phyloP scores from a whole-genome alignment of 1,139 yeast genomes.

The Torulaspora globosa region DNA sequence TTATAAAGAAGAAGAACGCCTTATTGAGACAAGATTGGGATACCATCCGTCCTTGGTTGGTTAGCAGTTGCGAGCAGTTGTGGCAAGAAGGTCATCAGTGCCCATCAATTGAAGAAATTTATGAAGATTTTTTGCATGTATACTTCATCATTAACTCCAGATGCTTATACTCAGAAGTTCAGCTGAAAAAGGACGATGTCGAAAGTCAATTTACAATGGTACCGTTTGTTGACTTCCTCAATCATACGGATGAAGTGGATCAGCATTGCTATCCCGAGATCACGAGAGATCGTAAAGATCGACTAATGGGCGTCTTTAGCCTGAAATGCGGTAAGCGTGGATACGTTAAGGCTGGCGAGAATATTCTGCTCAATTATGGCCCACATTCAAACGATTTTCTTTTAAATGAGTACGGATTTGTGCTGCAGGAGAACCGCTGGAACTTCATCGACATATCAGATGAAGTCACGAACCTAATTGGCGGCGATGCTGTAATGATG shows the following conservation, averaged over 20 bases:
- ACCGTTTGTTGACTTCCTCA: conserved; percentile 84
- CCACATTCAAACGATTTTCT: conserved; percentile 81
- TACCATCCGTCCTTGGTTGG: conserved; percentile 19
- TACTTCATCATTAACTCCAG: conserved; percentile 91
- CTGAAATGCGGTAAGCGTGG: conserved; percentile 25
- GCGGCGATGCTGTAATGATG: conserved; percentile 38
- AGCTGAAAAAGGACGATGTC: conserved; percentile 42
- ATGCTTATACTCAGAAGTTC: conserved; percentile 74
- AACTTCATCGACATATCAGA: conserved; percentile 63
- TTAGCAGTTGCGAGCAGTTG: conserved; percentile 24
- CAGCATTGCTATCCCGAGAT: conserved; percentile 30
- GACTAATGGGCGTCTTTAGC: conserved; percentile 25
- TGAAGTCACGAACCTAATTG: conserved; percentile 40
- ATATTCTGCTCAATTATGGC: conserved; percentile 74
- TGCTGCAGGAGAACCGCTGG: conserved; percentile 55
- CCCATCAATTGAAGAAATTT: conserved; percentile 26
- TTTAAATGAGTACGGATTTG: conserved; percentile 83
- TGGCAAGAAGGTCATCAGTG: not conserved
- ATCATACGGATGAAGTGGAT: conserved; percentile 55
- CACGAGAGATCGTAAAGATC: conserved; percentile 15
- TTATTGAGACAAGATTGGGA: conserved; percentile 29
- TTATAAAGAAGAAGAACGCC: conserved; percentile 20
- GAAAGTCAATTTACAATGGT: conserved; percentile 80
- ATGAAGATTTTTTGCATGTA: conserved; percentile 52
- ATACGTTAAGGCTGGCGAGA: conserved; percentile 46